Conservation (phyloP, 2,329 filamentous ascomycete species). For the Phyllosticta capitalensis region DNA sequence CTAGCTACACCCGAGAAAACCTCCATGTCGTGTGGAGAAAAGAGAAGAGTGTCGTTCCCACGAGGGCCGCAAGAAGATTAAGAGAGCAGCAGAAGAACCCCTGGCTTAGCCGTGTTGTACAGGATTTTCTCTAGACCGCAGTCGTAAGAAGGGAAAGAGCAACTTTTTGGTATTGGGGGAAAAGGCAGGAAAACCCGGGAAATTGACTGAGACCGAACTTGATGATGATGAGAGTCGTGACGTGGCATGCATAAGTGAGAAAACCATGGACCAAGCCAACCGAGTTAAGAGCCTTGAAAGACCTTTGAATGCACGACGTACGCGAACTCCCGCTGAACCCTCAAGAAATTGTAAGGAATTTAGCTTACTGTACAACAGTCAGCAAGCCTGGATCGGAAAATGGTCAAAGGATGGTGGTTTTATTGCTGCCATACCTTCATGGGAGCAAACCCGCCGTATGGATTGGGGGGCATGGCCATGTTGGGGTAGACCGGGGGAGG, state of each 20-base stretch:
- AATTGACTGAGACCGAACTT: constrained; percentile 10
- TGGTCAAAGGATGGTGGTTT: background rate
- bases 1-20: constrained; percentile 12
- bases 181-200: constrained; percentile 10
- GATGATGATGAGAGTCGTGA: constrained; percentile 11
- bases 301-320: constrained; percentile 13
- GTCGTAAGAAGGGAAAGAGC: constrained; percentile 10
- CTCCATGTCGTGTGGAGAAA: constrained; percentile 3
- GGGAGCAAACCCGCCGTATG: constrained; percentile 56
- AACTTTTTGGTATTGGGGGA: constrained; percentile 12
- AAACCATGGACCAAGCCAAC: constrained; percentile 14
- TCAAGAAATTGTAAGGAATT: constrained; percentile 16
- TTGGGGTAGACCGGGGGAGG: constrained; percentile 63
- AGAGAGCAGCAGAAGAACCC: constrained; percentile 12
- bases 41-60: constrained; percentile 5
- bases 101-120: constrained; percentile 12
- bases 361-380: constrained; percentile 11
- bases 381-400: constrained; percentile 3
- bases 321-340: constrained; percentile 12
- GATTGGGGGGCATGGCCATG: constrained; percentile 59
- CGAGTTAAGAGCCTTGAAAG: constrained; percentile 12
- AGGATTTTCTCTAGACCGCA: constrained; percentile 13
- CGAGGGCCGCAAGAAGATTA: constrained; percentile 4
- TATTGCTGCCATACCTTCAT: constrained; percentile 47
- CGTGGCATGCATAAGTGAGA: constrained; percentile 11